These are phyloP conservation scores for Penicillium sp. DNA, from an alignment of 2,329 filamentous ascomycete species.

Conservation along the genomic window DNA sequence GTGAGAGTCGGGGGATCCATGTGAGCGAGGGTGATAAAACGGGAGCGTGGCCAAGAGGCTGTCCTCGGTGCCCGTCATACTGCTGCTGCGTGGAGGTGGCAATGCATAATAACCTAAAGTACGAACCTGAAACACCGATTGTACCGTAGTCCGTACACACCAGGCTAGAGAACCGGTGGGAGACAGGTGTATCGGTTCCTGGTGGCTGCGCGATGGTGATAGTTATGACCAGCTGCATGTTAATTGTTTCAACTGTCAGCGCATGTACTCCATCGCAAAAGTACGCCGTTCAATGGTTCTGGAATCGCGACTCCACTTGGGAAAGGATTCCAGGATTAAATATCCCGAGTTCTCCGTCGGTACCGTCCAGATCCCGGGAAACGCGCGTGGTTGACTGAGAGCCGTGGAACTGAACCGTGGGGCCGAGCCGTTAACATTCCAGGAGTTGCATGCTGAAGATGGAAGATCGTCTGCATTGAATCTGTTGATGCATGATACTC, in stretches of 20 bases:
- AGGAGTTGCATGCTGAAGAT: neutral
- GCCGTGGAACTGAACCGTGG: slow-evolving; percentile 10
- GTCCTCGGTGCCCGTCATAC: neutral
- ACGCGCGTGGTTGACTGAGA: slow-evolving; percentile 3
- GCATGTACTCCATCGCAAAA: neutral
- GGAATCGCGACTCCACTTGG: neutral
- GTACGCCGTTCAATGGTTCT: neutral
- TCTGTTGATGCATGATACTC: neutral
- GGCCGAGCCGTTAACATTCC: slow-evolving; percentile 3
- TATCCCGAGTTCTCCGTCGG: neutral
- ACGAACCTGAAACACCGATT: neutral
- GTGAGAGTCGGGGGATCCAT: neutral
- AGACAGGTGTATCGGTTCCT: neutral
- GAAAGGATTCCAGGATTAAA: neutral
- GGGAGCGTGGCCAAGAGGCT: neutral
- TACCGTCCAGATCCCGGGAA: neutral
- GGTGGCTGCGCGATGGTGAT: neutral
- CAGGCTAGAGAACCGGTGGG: neutral
- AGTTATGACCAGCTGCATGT: neutral
- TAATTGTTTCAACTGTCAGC: neutral
- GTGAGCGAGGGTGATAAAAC: slow-evolving; percentile 5
- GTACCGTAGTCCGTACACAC: neutral
- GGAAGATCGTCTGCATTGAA: too few species aligned
- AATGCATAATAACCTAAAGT: slow-evolving; percentile 4
- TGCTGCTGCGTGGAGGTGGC: neutral